Base-by-base conservation (phyloP, 2,329 filamentous ascomycete genomes). In the Claviceps purpurea region DNA sequence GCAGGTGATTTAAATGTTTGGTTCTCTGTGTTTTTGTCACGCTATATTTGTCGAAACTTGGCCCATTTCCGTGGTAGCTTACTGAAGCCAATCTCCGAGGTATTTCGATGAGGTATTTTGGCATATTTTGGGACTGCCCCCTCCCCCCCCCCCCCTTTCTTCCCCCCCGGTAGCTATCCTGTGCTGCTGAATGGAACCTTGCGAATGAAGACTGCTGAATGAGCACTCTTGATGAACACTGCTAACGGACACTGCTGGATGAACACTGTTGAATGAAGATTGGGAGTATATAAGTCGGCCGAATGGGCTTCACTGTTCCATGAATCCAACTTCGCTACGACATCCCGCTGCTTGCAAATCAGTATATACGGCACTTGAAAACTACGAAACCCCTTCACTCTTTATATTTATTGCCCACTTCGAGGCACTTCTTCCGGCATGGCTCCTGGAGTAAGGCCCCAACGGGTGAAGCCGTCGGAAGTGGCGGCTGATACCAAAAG, bases 401-500 rank as follows among this genome's bases (percentile, higher is more conserved):
- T 44, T 14, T n/a, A 37, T 24, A n/a, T 8, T 39, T 43, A 39
- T 39, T 44, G 14, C 6, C 30, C 24, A 22, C 41, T 20, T 22
- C 41, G 11, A 16, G 39, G 13, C n/a, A n/a, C 37, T 18, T 34
- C 45, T 49, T 43, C 48, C 50, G 53, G 45, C 34, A 69, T 69
- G 67, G 62, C 62, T 42, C 61, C 66, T 22, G 52, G 56, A 37
- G 58, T 63, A 44, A 67, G 59, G 56, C 60, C 64, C 34, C 61
- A 61, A 53, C 61, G 62, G 37, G 62, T 67, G 49, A 62, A 64
- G 60, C 67, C 68, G 37, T 68, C 82, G 42, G 84, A 88, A 57
- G 79, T 89, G 51, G 85, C 85, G 51, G 77, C 80, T 26, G 84
- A 87, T 63, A 84, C 83, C n/a, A 87, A 87, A 66, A 77, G 74